Evolutionary conservation across 306 rosid genomes (phyloP).

Genomic region (Prinsepia uniflora): DNA sequence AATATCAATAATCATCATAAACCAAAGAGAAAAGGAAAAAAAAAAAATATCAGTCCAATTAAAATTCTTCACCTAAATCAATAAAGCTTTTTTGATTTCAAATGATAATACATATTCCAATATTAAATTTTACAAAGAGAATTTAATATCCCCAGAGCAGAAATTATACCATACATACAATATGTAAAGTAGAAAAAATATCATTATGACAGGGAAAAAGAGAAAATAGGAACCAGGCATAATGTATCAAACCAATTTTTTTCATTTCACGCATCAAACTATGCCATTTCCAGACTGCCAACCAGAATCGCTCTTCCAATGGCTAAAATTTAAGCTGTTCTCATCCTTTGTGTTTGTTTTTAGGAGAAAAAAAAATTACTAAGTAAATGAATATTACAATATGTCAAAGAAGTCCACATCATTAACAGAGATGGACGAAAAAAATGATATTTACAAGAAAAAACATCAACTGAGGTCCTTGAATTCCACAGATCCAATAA

Average conservation of each 20-base stretch:
- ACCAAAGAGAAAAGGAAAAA: not conserved
- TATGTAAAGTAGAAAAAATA: not conserved
- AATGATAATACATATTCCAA: not conserved
- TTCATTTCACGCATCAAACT: not conserved
- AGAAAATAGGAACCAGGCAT: not conserved
- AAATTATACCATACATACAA: not conserved
- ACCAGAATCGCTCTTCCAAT: not conserved
- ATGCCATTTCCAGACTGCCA: not conserved
- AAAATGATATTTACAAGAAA: not conserved
- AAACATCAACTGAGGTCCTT: not conserved
- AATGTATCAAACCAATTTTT: no score
- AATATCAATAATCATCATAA: not conserved
- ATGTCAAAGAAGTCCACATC: not conserved
- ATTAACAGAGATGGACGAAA: not conserved
- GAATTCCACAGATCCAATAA: not conserved
- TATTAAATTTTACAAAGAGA: not conserved
- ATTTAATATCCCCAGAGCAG: not conserved
- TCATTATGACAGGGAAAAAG: not conserved
- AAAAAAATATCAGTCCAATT: not conserved
- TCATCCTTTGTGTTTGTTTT: not conserved
- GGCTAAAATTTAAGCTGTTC: no score
- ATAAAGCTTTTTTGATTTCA: not conserved
- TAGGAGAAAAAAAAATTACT: not conserved
- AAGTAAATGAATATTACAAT: not conserved
- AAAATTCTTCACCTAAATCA: not conserved